Conservation (phyloP, 1,139 yeast species). For the Suhomyces guaymorum region DNA sequence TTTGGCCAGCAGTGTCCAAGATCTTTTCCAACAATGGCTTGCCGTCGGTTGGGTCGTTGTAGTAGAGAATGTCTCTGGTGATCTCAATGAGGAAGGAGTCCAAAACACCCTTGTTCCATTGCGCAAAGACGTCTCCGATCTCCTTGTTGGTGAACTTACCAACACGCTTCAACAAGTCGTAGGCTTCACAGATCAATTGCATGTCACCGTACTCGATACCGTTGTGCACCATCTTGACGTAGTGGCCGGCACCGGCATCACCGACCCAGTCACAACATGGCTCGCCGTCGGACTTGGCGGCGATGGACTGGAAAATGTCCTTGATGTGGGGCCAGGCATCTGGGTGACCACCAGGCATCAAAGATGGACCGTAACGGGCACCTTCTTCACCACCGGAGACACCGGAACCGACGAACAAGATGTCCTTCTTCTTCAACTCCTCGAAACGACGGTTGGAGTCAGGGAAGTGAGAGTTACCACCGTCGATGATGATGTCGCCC, state of each 20-base stretch:
- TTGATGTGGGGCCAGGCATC: conserved; percentile 99
- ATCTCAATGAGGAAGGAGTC: conserved; percentile 97
- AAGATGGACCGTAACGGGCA: conserved; percentile 98
- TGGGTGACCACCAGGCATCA: conserved; percentile 98
- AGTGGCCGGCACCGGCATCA: conserved; percentile 98
- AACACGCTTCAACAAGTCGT: conserved; percentile 91
- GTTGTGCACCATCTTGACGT: conserved; percentile 99
- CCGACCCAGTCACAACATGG: conserved; percentile 99
- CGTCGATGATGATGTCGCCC: conserved; percentile 98
- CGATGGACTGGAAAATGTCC: conserved; percentile 91
- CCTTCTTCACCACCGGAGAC: conserved; percentile 99
- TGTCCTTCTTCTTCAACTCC: conserved; percentile 83
- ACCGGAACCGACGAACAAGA: conserved; percentile 96
- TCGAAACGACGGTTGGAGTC: conserved; percentile 96
- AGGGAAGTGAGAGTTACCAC: conserved; percentile 99
- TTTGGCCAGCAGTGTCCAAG: conserved; percentile 96
- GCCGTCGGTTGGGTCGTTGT: conserved; percentile 82
- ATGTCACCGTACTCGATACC: conserved; percentile 99
- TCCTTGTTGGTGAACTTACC: conserved; percentile 90
- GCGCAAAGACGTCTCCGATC: conserved; percentile 87
- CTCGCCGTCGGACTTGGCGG: conserved; percentile 97
- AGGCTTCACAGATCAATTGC: conserved; percentile 98
- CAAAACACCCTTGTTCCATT: conserved; percentile 97
- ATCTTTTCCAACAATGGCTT: conserved; percentile 94
- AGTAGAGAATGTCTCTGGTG: conserved; percentile 91